Conservation (phyloP, 371 early-diverging fungal genomes). For the Basidiobolus meristosporus region DNA sequence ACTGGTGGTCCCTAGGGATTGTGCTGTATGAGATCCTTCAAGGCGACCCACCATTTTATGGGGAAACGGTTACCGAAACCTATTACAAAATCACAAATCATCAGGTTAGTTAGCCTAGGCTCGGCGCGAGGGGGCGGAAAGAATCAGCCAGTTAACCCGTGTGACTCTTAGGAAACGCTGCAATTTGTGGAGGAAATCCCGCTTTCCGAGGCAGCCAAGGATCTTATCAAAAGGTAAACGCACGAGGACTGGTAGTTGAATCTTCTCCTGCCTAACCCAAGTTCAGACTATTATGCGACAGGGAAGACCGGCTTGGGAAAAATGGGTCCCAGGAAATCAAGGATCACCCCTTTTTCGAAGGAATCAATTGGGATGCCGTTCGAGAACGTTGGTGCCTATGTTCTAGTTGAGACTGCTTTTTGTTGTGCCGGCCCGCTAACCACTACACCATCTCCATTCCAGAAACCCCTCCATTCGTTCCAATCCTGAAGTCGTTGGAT, state of each 20-base stretch:
- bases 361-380: constrained; percentile 49
- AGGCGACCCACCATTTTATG: constrained; percentile 88
- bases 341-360: constrained; percentile 65
- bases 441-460: not conserved
- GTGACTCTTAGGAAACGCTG: constrained; percentile 29
- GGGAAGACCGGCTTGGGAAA: constrained; percentile 48
- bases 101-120: too few relatives aligned
- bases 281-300: constrained; percentile 46
- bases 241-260: too few relatives aligned
- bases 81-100: constrained; percentile 68
- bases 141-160: too few relatives aligned
- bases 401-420: not conserved
- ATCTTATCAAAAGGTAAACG: constrained; percentile 44
- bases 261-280: too few relatives aligned
- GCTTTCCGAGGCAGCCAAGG: constrained; percentile 54
- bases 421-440: too few relatives aligned
- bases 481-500: constrained; percentile 52
- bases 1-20: constrained; percentile 98
- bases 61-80: constrained; percentile 63
- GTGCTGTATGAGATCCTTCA: constrained; percentile 94
- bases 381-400: constrained; percentile 13
- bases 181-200: constrained; percentile 33
- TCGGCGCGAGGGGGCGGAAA: too few relatives aligned
- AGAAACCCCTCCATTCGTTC: constrained; percentile 65
- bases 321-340: constrained; percentile 53